These are phyloP conservation scores for Neurospora tetraspora DNA, from an alignment of 495 filamentous ascomycete genomes.

Conservation along the genomic window DNA sequence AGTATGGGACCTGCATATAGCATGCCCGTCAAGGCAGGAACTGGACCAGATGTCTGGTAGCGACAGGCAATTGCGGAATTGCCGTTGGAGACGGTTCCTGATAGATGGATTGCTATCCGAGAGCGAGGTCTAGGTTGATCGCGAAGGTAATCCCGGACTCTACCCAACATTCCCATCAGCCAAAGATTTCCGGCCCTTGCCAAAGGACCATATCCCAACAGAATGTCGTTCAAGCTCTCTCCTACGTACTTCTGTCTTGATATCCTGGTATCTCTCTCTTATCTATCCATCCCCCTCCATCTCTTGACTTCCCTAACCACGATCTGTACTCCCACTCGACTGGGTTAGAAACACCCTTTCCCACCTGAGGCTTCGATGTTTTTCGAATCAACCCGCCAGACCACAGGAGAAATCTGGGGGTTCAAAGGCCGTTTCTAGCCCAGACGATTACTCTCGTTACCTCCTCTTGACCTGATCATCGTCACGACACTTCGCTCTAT, in stretches of 20 bases:
- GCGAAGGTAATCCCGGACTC: no score
- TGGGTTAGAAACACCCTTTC: neutral
- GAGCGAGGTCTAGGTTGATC: no score
- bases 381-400: no score
- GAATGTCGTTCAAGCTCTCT: neutral
- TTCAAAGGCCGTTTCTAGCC: neutral
- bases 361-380: no score
- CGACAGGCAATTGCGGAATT: neutral
- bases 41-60: neutral
- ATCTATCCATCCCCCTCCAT: no score
- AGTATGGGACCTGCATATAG: neutral
- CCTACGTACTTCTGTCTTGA: no score
- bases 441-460: neutral
- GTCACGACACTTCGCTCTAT: neutral
- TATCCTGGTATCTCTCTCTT: no score
- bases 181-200: no score
- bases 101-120: neutral
- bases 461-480: neutral
- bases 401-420: no score
- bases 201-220: no score
- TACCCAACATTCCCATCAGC: no score
- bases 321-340: neutral
- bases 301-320: neutral
- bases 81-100: neutral
- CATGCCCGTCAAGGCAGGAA: no score